Evolutionary conservation across 176 grass and related monocot genomes (phyloP), one percentile per base, ranked within the genome.

Genomic region (Otatea glauca): DNA sequence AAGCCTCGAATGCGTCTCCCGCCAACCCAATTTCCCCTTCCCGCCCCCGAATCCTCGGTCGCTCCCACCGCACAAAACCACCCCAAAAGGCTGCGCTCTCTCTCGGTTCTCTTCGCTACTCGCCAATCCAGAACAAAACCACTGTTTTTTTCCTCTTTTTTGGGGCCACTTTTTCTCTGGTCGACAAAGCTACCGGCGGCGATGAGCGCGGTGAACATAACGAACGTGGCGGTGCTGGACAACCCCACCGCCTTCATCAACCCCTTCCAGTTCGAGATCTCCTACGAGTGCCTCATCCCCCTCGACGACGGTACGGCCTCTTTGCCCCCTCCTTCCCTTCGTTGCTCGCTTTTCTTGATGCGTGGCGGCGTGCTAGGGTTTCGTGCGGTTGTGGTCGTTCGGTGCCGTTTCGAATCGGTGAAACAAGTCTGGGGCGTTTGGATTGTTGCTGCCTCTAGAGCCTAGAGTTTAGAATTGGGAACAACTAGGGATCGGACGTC

Each of bases 201-300:
- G 89, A 99, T 99, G 96, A 99, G 96, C 92, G 96, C 93, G 45
- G 93, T 99, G 78, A 99, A 94, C 84, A 94, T 99, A 65, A 99
- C 96, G 17, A 99, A 99, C 93, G 96, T 99, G 70, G 88, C 96
- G 58, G 96, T 99, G 87, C 89, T 96, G 83, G 96, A 99, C 67
- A 99, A 99, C 76, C 96, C 96, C 24, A 91, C 93, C 70, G 87
- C 93, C 70, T 99, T 99, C 89, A 77, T 96, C 88, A 94, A 94
- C 51, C 96, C 96, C 38, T 99, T 99, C 89, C 96, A 99, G 91
- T 99, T 99, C 89, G 96, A 99, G 93, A 99, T 99, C 83, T 96
- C 96, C 83, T 99, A 99, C 93, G 96, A 99, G 91, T 99, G 96
- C 84, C 88, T 99, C 87, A 86, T 99, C 49, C 89, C 96, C 7